Conservation (phyloP, 192 early-diverging fungal species). For the Phlyctochytrium planicorne region DNA sequence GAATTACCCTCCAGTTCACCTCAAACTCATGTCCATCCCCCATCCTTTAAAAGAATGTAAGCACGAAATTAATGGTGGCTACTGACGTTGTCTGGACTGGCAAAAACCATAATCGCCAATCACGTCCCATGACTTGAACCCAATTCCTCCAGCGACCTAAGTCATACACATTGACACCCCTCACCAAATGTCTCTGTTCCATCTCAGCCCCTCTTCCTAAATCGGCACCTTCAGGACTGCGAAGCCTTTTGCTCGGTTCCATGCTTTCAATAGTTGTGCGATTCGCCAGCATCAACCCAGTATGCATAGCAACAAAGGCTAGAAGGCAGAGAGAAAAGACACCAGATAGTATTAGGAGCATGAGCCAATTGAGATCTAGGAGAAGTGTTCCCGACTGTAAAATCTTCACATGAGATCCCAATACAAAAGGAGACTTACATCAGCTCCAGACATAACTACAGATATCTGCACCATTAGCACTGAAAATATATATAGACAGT, state of each 20-base stretch:
- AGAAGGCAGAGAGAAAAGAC: conserved; percentile 42
- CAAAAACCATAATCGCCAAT: conserved; percentile 38
- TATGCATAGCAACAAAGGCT: conserved; percentile 37
- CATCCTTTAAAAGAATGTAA: conserved; percentile 17
- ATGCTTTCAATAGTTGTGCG: conserved; percentile 48
- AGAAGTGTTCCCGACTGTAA: conserved; percentile 6
- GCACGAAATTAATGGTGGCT: conserved; percentile 13
- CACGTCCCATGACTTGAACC: conserved; percentile 34
- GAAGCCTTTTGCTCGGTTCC: conserved; percentile 16
- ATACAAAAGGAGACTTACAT: background rate
- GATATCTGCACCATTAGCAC: conserved; percentile 13
- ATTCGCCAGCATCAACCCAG: conserved; percentile 35
- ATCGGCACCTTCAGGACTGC: conserved; percentile 21
- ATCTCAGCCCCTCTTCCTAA: no score
- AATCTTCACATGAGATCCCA: background rate
- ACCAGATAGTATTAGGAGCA: conserved; percentile 36
- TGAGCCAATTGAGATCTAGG: conserved; percentile 31
- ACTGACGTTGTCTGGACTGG: conserved; percentile 37
- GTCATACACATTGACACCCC: conserved; percentile 38
- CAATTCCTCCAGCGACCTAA: conserved; percentile 36
- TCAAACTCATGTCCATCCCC: conserved; percentile 46
- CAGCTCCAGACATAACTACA: conserved; percentile 4
- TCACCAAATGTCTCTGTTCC: conserved; percentile 15
- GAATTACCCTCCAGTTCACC: conserved; percentile 26
- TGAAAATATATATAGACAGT: conserved; percentile 37